Evolutionary conservation across 768 basidiomycete genomes (phyloP), one percentile per base, ranked within the genome.

Genomic region (Tulasnella sp.): DNA sequence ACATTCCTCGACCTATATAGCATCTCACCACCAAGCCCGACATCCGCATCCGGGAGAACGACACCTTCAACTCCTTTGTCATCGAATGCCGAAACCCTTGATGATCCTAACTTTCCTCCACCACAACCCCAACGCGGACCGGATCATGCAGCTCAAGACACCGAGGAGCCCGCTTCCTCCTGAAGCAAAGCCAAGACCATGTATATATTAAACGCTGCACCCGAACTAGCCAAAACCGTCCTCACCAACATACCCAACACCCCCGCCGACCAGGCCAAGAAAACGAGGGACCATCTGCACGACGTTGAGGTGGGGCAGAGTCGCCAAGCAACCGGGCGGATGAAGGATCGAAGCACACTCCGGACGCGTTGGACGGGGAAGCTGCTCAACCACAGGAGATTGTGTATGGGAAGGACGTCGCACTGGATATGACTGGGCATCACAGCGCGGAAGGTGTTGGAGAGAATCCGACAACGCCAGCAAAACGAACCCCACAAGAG

Each of bases 341-440:
- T 31, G 62, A 68, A 44, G 3, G 31, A 56, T 68, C 31, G 62
- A 36, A 36, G 6, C 31, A 68, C 3, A 34, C 1, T n/a, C 3
- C 44, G 31, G 74, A 75, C n/a, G 52, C 19, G 19, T 31, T 62
- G 79, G 79, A 52, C 38, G 74, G 34, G 79, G 40, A 79, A 7
- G 80, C 39, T 7, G 75, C 31, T 1, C 39, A 78, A n/a, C 38
- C 48, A 8, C 80, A 62, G 38, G 74, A 77, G 14, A 44, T 77
- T 34, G 34, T 42, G 44, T 72, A 78, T 42, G 68, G 78, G 36
- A 76, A 80, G 39, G 80, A 79, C 46, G 76, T 77, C 3, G 80
- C 79, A 8, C 27, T 77, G 18, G 80, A 79, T 68, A 79, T 79
- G 80, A 24, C 46, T 18, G 80, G 80, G 46, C 73, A 79, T 48